Percentiles rank a stretch among this genome's conserved stretches.
These are phyloP conservation scores for Claviceps digitariae DNA, from an alignment of 2,329 filamentous ascomycete genomes.

Conservation along the genomic window DNA sequence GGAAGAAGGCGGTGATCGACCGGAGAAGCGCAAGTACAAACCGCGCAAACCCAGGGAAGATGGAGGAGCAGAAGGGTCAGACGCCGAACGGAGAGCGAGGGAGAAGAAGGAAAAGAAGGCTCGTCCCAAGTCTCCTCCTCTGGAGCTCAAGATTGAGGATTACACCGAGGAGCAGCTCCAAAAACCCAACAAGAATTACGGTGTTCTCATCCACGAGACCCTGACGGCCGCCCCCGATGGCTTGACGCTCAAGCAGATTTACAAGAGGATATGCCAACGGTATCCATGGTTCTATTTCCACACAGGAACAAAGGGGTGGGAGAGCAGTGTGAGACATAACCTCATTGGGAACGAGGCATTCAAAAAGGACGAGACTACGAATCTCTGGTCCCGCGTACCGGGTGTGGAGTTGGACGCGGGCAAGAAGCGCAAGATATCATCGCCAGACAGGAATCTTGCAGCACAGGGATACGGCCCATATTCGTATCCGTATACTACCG, in stretches of 20 bases:
- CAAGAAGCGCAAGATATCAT: conserved; percentile 44
- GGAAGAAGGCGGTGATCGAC: conserved; percentile 38
- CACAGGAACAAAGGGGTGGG: conserved; percentile 51
- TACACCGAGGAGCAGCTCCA: conserved; percentile 45
- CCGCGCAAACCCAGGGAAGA: conserved; percentile 45
- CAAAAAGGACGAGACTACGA: conserved; percentile 41
- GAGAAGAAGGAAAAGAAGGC: conserved; percentile 48
- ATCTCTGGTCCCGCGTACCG: conserved; percentile 43
- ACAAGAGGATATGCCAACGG: conserved; percentile 44
- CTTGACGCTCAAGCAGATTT: conserved; percentile 47
- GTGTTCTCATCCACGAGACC: conserved; percentile 46
- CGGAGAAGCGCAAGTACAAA: conserved; percentile 54
- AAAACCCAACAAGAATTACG: conserved; percentile 50
- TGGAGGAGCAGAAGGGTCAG: conserved; percentile 41
- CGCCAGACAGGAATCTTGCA: conserved; percentile 34
- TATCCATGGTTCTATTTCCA: conserved; percentile 48
- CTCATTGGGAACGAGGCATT: conserved; percentile 50
- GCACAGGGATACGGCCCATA: conserved; percentile 25
- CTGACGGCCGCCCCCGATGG: conserved; percentile 40
- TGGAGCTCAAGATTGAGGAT: conserved; percentile 40
- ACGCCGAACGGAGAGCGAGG: conserved; percentile 39
- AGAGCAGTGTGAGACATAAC: conserved; percentile 51
- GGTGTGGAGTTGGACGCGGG: conserved; percentile 46
- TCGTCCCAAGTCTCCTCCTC: conserved; percentile 44
- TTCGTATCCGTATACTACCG: conserved; percentile 19